Base-by-base conservation (phyloP, 805 yeast species). In the Schwanniomyces polymorphus region DNA sequence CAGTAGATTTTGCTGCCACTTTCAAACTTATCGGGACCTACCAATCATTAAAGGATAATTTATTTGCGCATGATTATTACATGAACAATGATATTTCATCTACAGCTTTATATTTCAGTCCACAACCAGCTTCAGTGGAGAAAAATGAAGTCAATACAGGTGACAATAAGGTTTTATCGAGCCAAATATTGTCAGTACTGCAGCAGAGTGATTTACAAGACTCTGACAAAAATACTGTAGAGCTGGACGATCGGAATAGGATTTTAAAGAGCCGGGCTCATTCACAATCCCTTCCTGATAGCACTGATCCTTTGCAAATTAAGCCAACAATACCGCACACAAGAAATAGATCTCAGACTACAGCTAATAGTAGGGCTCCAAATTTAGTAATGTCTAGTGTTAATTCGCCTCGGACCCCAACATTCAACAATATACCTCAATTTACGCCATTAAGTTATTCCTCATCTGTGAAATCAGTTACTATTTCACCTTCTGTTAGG, bases 381-480 rank as follows among this genome's bases (percentile, higher is more conserved):
- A 42, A 34, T 27, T 31, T 34, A 7, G 29, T 41, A 11, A 18
- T 26, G 7, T 41, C 42, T 9, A 42, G 16, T 35, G 7, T 42
- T n/a, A 45, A 42, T 34, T 29, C 50, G 37, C 39, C 57, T 27
- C 52, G 40, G 31, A 49, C 28, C 21, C 54, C 43, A 16, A 46
- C 50, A 21, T 44, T 41, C 25, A 58, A 50, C 11, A 52, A 38
- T 17, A 52, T 53, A 45, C 62, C 53, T 26, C 53, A 16, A 52
- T 54, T 16, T 42, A 49, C 26, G 51, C 46, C 45, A 42, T 48
- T 39, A 45, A 55, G 35, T n/a, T 59, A 64, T 33, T 60, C 70
- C 0, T 72, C 70, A 10, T 68, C 76, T 1, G 57, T 73, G 34
- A 70, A 70, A 44, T 64, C 73, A 4, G 59, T 73, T 5, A 67